Percentiles rank a stretch among this genome's conserved stretches.
Evolutionary conservation across 108 stramenopile genomes (phyloP).

Genomic region (Nitzschia sp.): DNA sequence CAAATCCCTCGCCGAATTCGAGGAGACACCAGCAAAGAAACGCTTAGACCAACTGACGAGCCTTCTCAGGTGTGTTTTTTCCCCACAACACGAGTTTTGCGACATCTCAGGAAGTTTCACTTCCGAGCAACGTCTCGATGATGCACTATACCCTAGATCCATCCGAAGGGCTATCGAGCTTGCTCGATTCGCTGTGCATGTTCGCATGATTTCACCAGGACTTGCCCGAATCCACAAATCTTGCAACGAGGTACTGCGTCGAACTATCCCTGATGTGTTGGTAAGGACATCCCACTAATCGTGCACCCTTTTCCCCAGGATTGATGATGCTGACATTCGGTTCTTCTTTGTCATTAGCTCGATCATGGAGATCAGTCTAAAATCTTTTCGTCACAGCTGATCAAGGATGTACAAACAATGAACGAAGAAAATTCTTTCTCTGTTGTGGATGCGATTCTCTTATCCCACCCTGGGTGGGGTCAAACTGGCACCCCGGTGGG

Average conservation of each 20-base stretch:
- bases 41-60: background rate
- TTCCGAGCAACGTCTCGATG: background rate
- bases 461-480: no score
- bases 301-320: background rate
- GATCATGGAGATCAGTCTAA: background rate
- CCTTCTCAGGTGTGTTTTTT: background rate
- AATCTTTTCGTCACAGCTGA: background rate
- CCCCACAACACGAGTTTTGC: background rate
- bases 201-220: background rate
- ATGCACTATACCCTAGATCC: background rate
- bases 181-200: background rate
- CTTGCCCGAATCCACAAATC: background rate
- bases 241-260: constrained; percentile 1
- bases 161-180: background rate
- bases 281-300: no score
- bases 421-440: background rate
- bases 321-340: background rate
- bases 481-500: no score
- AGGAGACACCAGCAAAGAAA: background rate
- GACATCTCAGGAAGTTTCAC: background rate
- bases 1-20: background rate
- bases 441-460: background rate
- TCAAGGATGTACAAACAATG: background rate
- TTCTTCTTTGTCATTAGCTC: background rate
- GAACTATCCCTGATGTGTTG: background rate